Evolutionary conservation across 768 basidiomycete genomes (phyloP), one percentile per base, ranked within the genome.

Genomic region (Lactarius sanguifluus): DNA sequence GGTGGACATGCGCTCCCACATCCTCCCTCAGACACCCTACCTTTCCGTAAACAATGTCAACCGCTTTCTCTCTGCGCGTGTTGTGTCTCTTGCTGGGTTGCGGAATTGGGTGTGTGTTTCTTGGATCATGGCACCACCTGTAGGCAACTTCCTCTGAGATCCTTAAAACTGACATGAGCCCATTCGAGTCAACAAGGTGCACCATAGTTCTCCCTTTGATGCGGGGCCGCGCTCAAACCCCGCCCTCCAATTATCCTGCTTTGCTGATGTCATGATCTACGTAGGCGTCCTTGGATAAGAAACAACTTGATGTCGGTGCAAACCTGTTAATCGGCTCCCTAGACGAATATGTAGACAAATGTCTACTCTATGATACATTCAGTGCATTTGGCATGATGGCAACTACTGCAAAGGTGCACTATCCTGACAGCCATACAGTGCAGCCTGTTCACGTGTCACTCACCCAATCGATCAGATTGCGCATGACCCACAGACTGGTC

Each of bases 251-350:
- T n/a, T n/a, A n/a, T n/a, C n/a, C 2, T 23, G 15, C 4, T 47
- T 34, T 62, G 34, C 32, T 43, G 8, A 54, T 41, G 15, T 57
- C 32, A 47, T 45, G 41, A 50, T 52, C 32, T 43, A 66, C 40
- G 40, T 23, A 97, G 94, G 96, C 96, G 9, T 96, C 94, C 16
- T 97, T 94, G 67, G 96, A 98, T 79, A 94, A 97, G 80, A 97
- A 97, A 75, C 95, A 97, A 78, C 83, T 98, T 41, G 97, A 99
- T 73, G 94, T 98, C 55, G 96, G 96, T 32, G 97, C 97, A 12
- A 98, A 99, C 77, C 81, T 98, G 59, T 99, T 98, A 76, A 90
- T 98, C 70, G 96, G 96, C 34, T 96, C 91, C 76, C 77, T 99
- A 74, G 97, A 98, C 75, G 92, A 95, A 71, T 92, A 92, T 68